Conservation (phyloP, 2,329 filamentous ascomycete genomes). For the Orbilia oligospora region DNA sequence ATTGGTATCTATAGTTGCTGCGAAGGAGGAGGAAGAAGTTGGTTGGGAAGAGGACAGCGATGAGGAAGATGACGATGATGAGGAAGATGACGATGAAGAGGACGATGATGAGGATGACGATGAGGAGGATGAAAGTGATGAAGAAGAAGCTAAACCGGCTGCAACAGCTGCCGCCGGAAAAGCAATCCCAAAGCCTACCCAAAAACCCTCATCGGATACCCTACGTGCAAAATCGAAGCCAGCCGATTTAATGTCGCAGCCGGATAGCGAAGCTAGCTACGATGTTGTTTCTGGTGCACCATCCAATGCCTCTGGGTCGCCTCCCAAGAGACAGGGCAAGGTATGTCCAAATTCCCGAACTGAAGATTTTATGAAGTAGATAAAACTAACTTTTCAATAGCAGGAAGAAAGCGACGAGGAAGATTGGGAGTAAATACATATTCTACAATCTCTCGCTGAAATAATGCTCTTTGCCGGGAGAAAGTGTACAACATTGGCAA, state of each 20-base stretch:
- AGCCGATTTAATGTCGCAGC: conserved; percentile 89
- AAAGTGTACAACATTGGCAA: conserved; percentile 57
- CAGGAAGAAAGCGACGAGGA: conserved; percentile 74
- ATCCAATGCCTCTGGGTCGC: conserved; percentile 81
- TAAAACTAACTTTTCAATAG: conserved; percentile 72
- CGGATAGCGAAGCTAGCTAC: conserved; percentile 95
- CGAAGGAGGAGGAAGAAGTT: conserved; percentile 76
- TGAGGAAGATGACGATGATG: conserved; percentile 72
- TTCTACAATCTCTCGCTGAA: neutral
- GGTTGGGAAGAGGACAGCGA: conserved; percentile 80
- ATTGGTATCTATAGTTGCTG: conserved; percentile 65
- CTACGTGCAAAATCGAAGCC: conserved; percentile 73
- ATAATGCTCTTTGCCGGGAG: neutral
- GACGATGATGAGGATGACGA: conserved; percentile 78
- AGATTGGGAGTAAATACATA: conserved; percentile 77
- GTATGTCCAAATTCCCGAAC: conserved; percentile 66
- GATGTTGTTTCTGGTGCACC: conserved; percentile 88
- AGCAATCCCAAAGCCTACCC: conserved; percentile 65
- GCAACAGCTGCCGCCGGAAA: conserved; percentile 63
- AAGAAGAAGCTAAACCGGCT: conserved; percentile 67
- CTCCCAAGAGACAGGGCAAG: conserved; percentile 70
- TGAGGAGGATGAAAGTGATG: conserved; percentile 80
- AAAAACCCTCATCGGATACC: conserved; percentile 67
- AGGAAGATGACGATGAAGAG: conserved; percentile 67
- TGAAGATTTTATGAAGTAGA: neutral